Evolutionary conservation across 371 early-diverging fungal species (phyloP), one percentile per base, ranked within the genome.

Genomic region (Haplosporangium sp.): DNA sequence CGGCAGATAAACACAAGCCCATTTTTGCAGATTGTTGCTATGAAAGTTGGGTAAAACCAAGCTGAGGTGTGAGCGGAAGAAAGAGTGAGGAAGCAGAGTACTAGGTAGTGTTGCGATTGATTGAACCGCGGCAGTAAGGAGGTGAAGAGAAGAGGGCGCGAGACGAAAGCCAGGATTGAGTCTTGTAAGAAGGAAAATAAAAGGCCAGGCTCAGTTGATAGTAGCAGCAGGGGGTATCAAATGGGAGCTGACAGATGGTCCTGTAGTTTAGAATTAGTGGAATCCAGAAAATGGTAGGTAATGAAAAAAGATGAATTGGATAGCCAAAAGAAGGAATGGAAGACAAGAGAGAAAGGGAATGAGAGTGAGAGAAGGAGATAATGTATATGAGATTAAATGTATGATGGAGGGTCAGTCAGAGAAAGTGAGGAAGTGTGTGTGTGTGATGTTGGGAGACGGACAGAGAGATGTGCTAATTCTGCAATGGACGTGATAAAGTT

Each of bases 1-100:
- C 92, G 55, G 86, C 87, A 65, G 92, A 92, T 70, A 88, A 82
- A 84, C 92, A 91, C 42, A 87, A 68, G 38, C 92, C 92, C 92
- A 92, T 92, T 60, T 55, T 61, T 76, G 81, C 38, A 57, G 37
- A 53, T 50, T 55, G 13, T 44, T 53, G 71, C 39, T 65, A 47
- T 59, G 66, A 44, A n/a, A 67, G 39, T 57, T 47, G 56, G 52
- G 40, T 62, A 44, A 40, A 48, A 58, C 47, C 38, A 59, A 59
- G 61, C 48, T 60, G 20, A 44, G n/a, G 44, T 35, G 65, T 35
- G 65, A 7, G 20, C 35, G 35, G 35, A 62, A 13, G 20, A 15
- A 40, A 61, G 35, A 37, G 35, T 60, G 17, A 45, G 13, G 37
- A 15, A 64, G 44, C 17, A 37, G 53, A 42, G 59, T 1, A 11